These are phyloP conservation scores for Botryotinia narcissicola DNA, from an alignment of 2,329 filamentous ascomycete genomes.

Conservation along the genomic window DNA sequence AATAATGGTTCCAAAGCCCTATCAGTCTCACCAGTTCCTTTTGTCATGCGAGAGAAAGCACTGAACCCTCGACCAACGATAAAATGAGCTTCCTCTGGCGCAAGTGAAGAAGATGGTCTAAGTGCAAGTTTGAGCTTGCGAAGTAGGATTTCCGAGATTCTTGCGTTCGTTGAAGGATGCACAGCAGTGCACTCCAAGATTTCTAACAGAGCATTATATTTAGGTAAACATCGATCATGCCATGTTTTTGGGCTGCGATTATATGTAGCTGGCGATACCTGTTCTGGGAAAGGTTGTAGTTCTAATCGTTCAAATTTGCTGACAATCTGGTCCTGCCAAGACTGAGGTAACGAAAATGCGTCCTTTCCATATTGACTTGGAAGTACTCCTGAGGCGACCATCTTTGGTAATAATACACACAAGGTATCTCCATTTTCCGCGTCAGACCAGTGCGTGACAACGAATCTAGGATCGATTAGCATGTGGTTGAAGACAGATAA, in stretches of 20 bases:
- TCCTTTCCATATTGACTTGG: conserved; percentile 53
- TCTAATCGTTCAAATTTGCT: conserved; percentile 66
- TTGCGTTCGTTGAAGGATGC: conserved; percentile 63
- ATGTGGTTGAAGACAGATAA: neutral
- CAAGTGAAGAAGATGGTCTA: conserved; percentile 56
- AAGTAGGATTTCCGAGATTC: conserved; percentile 63
- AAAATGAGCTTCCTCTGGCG: conserved; percentile 65
- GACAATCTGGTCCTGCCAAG: conserved; percentile 72
- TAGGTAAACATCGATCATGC: conserved; percentile 62
- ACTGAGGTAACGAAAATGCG: conserved; percentile 57
- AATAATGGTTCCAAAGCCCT: conserved; percentile 62
- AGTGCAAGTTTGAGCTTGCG: conserved; percentile 65
- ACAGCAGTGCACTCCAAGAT: conserved; percentile 61
- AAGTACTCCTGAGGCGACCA: conserved; percentile 57
- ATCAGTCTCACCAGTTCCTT: conserved; percentile 57
- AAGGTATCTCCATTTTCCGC: conserved; percentile 63
- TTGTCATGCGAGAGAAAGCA: conserved; percentile 66
- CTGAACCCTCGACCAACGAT: conserved; percentile 73
- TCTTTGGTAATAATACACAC: conserved; percentile 64
- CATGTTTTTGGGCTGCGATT: conserved; percentile 61
- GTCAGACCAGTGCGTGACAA: conserved; percentile 70
- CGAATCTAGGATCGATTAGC: conserved; percentile 55
- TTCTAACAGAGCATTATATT: conserved; percentile 65
- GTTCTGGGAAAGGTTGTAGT: conserved; percentile 62
- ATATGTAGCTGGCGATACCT: conserved; percentile 50